A percentile compares a stretch with the other conserved stretches of the same genome.
Conservation (phyloP, 495 filamentous ascomycete species). For the Stereocaulon alpinum region DNA sequence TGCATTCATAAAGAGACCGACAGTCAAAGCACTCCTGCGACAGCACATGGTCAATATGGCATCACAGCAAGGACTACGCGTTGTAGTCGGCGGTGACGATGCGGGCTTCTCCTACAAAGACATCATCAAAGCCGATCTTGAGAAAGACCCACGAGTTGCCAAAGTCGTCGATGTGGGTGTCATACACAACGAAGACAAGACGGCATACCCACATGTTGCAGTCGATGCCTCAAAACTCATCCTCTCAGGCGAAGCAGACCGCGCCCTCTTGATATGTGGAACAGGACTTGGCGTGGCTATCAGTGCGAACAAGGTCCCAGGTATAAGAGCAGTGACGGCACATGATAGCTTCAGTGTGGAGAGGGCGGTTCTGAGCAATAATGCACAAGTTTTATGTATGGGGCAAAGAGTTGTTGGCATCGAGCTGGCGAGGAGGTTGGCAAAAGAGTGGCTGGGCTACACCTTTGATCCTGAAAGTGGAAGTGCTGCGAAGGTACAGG, state of each 20-base stretch:
- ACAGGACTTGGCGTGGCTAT: slow-evolving; percentile 83
- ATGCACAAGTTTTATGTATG: slow-evolving; percentile 83
- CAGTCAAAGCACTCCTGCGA: not conserved
- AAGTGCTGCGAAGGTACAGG: slow-evolving; percentile 65
- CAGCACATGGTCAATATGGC: slow-evolving; percentile 4
- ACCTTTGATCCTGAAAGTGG: slow-evolving; percentile 64
- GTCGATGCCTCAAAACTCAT: slow-evolving; percentile 60
- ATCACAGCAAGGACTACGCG: slow-evolving; percentile 31
- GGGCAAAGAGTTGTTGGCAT: slow-evolving; percentile 75
- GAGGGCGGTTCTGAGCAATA: slow-evolving; percentile 69
- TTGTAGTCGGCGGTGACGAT: slow-evolving; percentile 57
- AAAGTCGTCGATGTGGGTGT: slow-evolving; percentile 63
- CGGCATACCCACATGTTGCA: slow-evolving; percentile 73
- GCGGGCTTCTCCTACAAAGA: slow-evolving; percentile 73
- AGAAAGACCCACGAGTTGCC: slow-evolving; percentile 53
- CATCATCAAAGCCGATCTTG: slow-evolving; percentile 63
- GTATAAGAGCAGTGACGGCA: slow-evolving; percentile 75
- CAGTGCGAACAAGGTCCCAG: slow-evolving; percentile 75
- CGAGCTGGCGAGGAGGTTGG: slow-evolving; percentile 67
- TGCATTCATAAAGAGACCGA: not conserved
- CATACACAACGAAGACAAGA: slow-evolving; percentile 57
- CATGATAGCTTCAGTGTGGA: slow-evolving; percentile 81
- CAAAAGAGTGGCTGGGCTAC: slow-evolving; percentile 73
- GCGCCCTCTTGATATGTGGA: slow-evolving; percentile 77
- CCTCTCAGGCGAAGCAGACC: slow-evolving; percentile 56